Conservation (phyloP, 768 basidiomycete genomes). For the Tylopilus rubrobrunneus region DNA sequence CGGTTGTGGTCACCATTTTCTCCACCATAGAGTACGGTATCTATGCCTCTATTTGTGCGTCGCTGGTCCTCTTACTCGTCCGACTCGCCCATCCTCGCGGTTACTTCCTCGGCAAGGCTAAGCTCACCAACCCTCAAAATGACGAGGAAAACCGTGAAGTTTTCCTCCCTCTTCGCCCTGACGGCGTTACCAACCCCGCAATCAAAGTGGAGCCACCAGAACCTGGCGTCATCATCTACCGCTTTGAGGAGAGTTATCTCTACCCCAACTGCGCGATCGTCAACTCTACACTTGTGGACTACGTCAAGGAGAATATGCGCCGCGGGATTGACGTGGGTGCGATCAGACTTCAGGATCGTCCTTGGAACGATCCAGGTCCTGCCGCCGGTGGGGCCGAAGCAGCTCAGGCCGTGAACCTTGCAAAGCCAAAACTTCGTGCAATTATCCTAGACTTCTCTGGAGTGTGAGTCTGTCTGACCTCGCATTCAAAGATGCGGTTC, state of each 20-base stretch:
- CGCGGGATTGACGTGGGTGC: constrained; percentile 69
- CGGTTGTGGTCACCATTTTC: constrained; percentile 88
- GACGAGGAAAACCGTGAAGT: constrained; percentile 58
- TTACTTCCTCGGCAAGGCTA: constrained; percentile 85
- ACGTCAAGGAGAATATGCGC: constrained; percentile 74
- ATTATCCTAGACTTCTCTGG: constrained; percentile 89
- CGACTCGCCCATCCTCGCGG: constrained; percentile 87
- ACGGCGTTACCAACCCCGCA: constrained; percentile 61
- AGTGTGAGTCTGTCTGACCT: constrained; percentile 43
- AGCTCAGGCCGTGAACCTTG: constrained; percentile 47
- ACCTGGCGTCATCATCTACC: constrained; percentile 88
- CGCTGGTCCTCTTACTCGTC: constrained; percentile 74
- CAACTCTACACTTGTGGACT: constrained; percentile 72
- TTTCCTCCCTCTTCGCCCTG: constrained; percentile 70
- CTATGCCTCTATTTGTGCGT: constrained; percentile 80
- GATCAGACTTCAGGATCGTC: constrained; percentile 67
- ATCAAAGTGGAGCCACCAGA: constrained; percentile 73
- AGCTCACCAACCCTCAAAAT: constrained; percentile 41
- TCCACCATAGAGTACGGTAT: constrained; percentile 93
- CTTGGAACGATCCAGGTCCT: constrained; percentile 95
- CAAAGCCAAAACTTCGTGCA: constrained; percentile 70
- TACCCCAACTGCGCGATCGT: constrained; percentile 73
- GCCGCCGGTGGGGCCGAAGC: constrained; percentile 40
- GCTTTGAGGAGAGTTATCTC: constrained; percentile 86
- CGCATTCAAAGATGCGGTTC: background rate